Evolutionary conservation across 2,329 filamentous ascomycete genomes (phyloP), one percentile per base, ranked within the genome.

Genomic region (Talaromyces sp.): DNA sequence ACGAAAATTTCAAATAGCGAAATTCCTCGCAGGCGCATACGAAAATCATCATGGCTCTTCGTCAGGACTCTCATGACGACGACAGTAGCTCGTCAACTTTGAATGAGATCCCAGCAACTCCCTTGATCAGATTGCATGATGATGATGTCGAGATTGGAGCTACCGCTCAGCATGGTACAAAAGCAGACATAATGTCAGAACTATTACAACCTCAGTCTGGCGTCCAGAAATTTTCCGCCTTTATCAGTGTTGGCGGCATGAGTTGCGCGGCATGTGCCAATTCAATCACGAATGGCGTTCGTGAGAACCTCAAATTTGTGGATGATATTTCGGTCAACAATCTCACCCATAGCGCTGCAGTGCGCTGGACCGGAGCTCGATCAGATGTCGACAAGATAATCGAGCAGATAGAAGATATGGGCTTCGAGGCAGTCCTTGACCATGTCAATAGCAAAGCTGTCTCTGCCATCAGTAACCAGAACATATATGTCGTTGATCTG

Each of bases 361-460:
- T 84, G 15, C 67, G 78, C 35, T 81, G 84, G 59, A 63, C 69
- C 13, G 77, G 75, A n/a, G 64, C 69, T 21, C 75, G 74, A 58
- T 69, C 77, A 0, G 73, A 81, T 57, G 59, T 79, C 9, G 65
- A 73, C 13, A 66, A 74, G 15, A 76, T 84, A 40, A 66, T 78
- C 19, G 73, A 78, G 56, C 76, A 71, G 51, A 79, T 84, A 37
- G 79, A 83, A 57, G 80, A 77, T 63, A 72, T 88, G 2, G 88
- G 88, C n/a, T 90, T 86, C 63, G 85, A 87, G 31, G 85, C 84
- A 35, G 66, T 68, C 4, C 61, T 79, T 25, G 70, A 78, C 41
- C 67, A 75, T 46, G 67, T 74, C 10, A 62, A 62, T 5, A 56
- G 58, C 13, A 55, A 43, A 43, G 52, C 39, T 6, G 39, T 33